Conservation (phyloP, 2,329 filamentous ascomycete genomes). For the Sporothrix curviconia region DNA sequence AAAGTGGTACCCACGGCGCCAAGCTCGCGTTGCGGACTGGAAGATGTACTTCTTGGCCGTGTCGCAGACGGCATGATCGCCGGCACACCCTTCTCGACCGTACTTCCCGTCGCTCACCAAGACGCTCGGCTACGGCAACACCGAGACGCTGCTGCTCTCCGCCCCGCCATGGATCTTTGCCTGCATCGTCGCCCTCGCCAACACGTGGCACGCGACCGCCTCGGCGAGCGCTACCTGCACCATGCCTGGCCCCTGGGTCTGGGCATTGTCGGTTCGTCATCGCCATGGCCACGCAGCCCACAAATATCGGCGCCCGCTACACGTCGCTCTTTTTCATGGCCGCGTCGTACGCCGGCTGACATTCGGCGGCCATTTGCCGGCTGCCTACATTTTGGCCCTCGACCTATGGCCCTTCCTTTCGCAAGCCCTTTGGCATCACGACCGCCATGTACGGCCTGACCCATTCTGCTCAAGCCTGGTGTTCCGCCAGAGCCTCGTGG, state of each 20-base stretch:
- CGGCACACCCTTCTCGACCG: constrained; percentile 30
- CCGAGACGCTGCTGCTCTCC: constrained; percentile 38
- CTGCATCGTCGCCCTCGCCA: constrained; percentile 22
- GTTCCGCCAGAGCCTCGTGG: not conserved
- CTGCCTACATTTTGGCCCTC: constrained; percentile 15
- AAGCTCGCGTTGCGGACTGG: constrained; percentile 48
- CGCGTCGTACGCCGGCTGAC: constrained; percentile 44
- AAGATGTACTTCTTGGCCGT: constrained; percentile 36
- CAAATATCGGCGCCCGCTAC: constrained; percentile 51
- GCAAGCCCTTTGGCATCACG: not conserved
- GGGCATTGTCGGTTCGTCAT: constrained; percentile 12
- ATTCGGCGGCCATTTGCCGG: constrained; percentile 35
- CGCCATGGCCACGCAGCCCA: constrained; percentile 28
- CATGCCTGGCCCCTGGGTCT: constrained; percentile 33
- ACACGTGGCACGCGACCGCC: constrained; percentile 48
- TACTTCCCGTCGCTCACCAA: constrained; percentile 27
- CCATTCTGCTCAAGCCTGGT: not conserved
- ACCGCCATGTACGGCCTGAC: constrained; percentile 3
- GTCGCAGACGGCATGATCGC: constrained; percentile 22
- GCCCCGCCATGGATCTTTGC: constrained; percentile 40
- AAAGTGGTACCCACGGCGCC: constrained; percentile 39
- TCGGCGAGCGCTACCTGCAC: constrained; percentile 55
- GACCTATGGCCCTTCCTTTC: constrained; percentile 20
- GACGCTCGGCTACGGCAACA: constrained; percentile 28
- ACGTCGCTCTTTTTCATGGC: constrained; percentile 55